Evolutionary conservation across 1,139 yeast species (phyloP), one percentile per base, ranked within the genome.

Genomic region (Chernovozyma sophiae-reginae): DNA sequence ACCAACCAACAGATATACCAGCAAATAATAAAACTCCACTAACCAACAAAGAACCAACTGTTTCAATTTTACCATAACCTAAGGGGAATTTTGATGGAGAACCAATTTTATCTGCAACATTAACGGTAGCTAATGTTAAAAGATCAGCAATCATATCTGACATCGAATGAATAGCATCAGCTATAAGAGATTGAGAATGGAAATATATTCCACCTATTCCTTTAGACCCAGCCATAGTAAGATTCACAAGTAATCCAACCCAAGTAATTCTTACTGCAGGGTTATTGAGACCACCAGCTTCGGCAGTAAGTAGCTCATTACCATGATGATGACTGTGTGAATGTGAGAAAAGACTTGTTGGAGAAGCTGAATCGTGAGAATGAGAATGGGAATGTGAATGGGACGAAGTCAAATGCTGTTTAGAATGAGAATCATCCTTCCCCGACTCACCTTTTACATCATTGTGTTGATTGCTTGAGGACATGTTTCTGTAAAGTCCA

Each of bases 201-300:
- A 92, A 92, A 33, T 79, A 79, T 14, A 87, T 71, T 3, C 98
- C 98, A 19, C 97, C 97, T 19, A 81, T 59, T 18, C 89, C 92
- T 56, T 92, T 92, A 23, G 94, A 81, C 5, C 77, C 67, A 0
- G 96, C 97, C 83, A 92, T 81, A 15, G 84, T 79, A 13, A 87
- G 77, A 53, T 92, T 92, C 36, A 86, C 87, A 24, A 81, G 61
- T 30, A 92, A 69, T 0, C 98, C 98, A 35, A 90, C 69, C 87
- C 96, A 84, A 1, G 98, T 92, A 51, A 92, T 89, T 45, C 95
- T 72, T 14, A 89, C 95, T 6, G 95, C 97, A 1, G 96, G 96
- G 56, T 87, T 86, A 20, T 63, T 48, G 23, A 58, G 47, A 33
- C 68, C 58, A 11, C 70, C 60, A 16, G 49, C 46, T 7, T 57